Base-by-base conservation (phyloP, 306 rosid genomes). In the Acmispon strigosus region DNA sequence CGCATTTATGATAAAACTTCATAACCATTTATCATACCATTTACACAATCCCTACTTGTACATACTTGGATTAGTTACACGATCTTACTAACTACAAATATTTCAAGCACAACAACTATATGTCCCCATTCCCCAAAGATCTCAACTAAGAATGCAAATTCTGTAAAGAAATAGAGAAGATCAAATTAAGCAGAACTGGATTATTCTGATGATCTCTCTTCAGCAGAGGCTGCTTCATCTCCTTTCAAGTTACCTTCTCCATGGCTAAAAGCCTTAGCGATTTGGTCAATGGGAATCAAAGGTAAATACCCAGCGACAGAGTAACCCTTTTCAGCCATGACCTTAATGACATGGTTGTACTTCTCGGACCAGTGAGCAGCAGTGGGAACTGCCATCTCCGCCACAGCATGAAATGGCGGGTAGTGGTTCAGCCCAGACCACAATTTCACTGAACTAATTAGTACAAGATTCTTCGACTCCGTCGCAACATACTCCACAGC, bases 251-350 rank as follows among this genome's bases (percentile, higher is more conserved):
- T 80, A 0, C 37, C 41, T 67, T 78, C 82, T 7, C 78, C 79
- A 78, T 78, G 78, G 74, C 76, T 43, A 32, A 84, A 84, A 5
- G 86, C 82, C 76, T 74, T 69, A 11, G 92, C 78, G 52, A 88
- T 72, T 55, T 79, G 84, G 18, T 91, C 83, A 13, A 84, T 16
- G 8, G 98, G 98, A 73, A 88, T 85, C 42, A 83, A 67, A 55
- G 96, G 98, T 13, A 90, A 78, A 80, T 84, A 84, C 3, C 86
- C 84, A 24, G 78, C 73, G 1, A 85, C 37, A 12, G 81, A 6
- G 49, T 86, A 88, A 2, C 89, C 93, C 78, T 85, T 93, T 55
- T 37, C 69, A 20, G 82, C 54, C 84, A 87, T 29, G 34, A 24
- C 64, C 72, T 75, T 85, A 8, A 88, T 84, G 16, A 61, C 22